Evolutionary conservation across 2,329 filamentous ascomycete genomes (phyloP), one percentile per base, ranked within the genome.

Genomic region (Purpureocillium takamizusanense): DNA sequence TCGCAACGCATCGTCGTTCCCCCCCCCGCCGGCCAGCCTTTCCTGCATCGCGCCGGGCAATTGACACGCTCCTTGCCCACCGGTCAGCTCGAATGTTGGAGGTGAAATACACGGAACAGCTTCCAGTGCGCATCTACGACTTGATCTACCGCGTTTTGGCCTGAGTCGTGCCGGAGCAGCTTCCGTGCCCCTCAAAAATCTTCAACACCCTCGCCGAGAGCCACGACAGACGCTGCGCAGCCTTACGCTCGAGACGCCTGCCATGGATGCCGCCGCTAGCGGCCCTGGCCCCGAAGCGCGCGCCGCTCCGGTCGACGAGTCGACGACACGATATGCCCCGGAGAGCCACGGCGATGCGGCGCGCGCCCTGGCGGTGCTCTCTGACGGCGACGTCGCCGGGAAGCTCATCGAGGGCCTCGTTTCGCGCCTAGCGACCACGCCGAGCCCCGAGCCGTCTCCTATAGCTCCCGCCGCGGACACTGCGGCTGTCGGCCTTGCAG

Each of bases 401-500:
- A 14, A 18, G n/a, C 35, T 47, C 25, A 44, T 47, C 13, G 16
- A 40, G 7, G 33, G 37, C 9, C 39, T 33, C 25, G 32, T 44
- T 29, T 30, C 25, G 8, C 23, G 42, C 2, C 31, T 46, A 21
- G n/a, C 29, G 28, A 7, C 15, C 14, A 27, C 35, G n/a, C 7
- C 23, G 13, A 7, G 31, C 12, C 2, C 16, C 17, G 15, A 10
- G 14, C 11, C 35, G 3, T 7, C 17, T 6, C 18, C 35, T 12
- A 6, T 11, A 8, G n/a, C 25, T 30, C 25, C 41, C 5, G 18
- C 34, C 14, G 37, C 44, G 10, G 45, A 49, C 14, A 41, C 48
- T 10, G 45, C 61, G 1, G 44, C 51, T 12, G 49, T 63, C 18
- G 59, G 52, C 6, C 37, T 61, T 7, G 60, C 61, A 31, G 55